phyloP scores from a whole-genome alignment of 208 protist genomes.

The Crithidia thermophila region DNA sequence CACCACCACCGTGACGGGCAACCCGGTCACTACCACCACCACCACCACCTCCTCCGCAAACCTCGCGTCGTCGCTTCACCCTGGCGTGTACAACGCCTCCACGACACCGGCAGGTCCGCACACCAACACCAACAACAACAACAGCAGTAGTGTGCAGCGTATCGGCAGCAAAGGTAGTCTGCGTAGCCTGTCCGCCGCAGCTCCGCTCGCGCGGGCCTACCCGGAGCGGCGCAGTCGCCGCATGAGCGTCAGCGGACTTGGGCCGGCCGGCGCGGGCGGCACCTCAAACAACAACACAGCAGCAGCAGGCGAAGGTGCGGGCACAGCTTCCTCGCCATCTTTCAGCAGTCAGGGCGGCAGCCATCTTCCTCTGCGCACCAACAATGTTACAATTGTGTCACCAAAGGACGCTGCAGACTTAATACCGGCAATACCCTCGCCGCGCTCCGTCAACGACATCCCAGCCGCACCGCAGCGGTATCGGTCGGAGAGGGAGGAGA shows the following conservation, averaged over 20 bases:
- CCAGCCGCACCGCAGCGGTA: background rate
- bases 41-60: background rate
- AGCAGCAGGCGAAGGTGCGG: background rate
- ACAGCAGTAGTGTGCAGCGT: background rate
- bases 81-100: background rate
- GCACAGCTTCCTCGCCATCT: background rate
- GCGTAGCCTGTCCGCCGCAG: background rate
- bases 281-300: background rate
- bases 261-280: background rate
- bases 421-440: background rate
- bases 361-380: too few species aligned
- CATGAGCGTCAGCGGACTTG: background rate
- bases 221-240: background rate
- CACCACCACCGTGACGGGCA: too few species aligned
- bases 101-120: background rate
- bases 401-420: background rate
- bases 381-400: constrained; percentile 2
- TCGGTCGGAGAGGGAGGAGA: background rate
- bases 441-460: constrained; percentile 1
- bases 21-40: background rate
- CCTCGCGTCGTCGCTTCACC: background rate
- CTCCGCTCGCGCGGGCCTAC: background rate
- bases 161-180: constrained; percentile 9
- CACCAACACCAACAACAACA: background rate
- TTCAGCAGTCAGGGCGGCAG: too few species aligned